Conservation (phyloP, 1,139 yeast genomes). For the Schwanniomyces etchellsii region DNA sequence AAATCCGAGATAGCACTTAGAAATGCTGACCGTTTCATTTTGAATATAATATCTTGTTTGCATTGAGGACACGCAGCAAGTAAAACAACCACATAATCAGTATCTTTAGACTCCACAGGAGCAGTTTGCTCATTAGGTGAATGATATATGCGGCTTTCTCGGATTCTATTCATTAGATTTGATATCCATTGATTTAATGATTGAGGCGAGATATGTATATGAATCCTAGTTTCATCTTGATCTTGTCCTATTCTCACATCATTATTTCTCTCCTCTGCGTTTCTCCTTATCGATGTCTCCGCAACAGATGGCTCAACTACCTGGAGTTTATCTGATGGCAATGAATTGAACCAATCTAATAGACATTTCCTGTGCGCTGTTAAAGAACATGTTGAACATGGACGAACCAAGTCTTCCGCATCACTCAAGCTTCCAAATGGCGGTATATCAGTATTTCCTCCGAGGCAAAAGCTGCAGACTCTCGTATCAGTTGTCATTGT, state of each 20-base stretch:
- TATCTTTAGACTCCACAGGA: background rate
- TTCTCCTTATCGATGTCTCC: slow-evolving; percentile 3
- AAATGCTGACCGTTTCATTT: slow-evolving; percentile 25
- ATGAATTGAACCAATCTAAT: slow-evolving; percentile 39
- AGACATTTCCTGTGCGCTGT: slow-evolving; percentile 37
- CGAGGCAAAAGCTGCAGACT: slow-evolving; percentile 38
- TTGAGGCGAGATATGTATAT: slow-evolving; percentile 15
- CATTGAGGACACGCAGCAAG: slow-evolving; percentile 42
- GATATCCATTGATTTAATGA: slow-evolving; percentile 16
- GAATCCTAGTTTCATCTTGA: slow-evolving; percentile 8
- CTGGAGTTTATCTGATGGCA: slow-evolving; percentile 26
- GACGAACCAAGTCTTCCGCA: slow-evolving; percentile 34
- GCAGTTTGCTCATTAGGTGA: background rate
- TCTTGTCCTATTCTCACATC: slow-evolving; percentile 13
- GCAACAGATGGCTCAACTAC: slow-evolving; percentile 13
- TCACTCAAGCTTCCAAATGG: slow-evolving; percentile 36
- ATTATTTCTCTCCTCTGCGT: slow-evolving; percentile 2
- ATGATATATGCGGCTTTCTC: background rate
- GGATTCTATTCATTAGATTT: slow-evolving; percentile 5
- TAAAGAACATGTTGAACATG: slow-evolving; percentile 36
- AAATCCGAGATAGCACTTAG: slow-evolving; percentile 18
- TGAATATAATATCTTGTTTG: slow-evolving; percentile 30
- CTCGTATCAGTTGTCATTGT: slow-evolving; percentile 2
- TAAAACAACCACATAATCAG: slow-evolving; percentile 12
- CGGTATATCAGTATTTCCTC: slow-evolving; percentile 35